These are phyloP conservation scores for Aspergillus sp. DNA, from an alignment of 2,329 filamentous ascomycete species.

Conservation along the genomic window DNA sequence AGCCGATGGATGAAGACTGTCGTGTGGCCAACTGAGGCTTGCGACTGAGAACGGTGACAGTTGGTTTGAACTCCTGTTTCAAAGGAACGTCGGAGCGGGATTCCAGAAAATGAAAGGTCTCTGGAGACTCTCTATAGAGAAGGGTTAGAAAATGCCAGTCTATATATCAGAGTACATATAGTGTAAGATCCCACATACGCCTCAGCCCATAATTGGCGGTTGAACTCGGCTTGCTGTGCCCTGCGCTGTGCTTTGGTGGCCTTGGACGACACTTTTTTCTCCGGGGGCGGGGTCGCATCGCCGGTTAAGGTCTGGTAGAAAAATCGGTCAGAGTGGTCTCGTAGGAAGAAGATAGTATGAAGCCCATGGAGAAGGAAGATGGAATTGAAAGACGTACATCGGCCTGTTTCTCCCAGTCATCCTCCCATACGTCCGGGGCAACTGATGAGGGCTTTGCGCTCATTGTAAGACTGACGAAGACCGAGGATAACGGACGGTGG, in stretches of 20 bases:
- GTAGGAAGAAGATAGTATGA: neutral
- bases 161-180: neutral
- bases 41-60: slow-evolving; percentile 78
- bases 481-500: too few relatives aligned
- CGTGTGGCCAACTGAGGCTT: slow-evolving; percentile 66
- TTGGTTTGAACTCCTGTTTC: slow-evolving; percentile 69
- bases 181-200: slow-evolving; percentile 52
- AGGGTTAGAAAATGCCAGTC: slow-evolving; percentile 4
- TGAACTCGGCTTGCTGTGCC: slow-evolving; percentile 75
- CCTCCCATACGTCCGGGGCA: slow-evolving; percentile 79
- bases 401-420: slow-evolving; percentile 80
- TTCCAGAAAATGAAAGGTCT: slow-evolving; percentile 72
- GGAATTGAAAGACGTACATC: slow-evolving; percentile 49
- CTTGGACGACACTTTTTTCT: slow-evolving; percentile 46
- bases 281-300: slow-evolving; percentile 31
- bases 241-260: slow-evolving; percentile 71
- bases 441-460: slow-evolving; percentile 43
- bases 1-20: slow-evolving; percentile 35
- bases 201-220: slow-evolving; percentile 82
- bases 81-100: slow-evolving; percentile 59
- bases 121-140: slow-evolving; percentile 60
- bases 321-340: too few relatives aligned
- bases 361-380: neutral
- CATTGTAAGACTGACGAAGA: slow-evolving; percentile 20
- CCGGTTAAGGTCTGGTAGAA: slow-evolving; percentile 17